Base-by-base conservation (phyloP, 1,139 yeast genomes). In the Spathaspora sp. region DNA sequence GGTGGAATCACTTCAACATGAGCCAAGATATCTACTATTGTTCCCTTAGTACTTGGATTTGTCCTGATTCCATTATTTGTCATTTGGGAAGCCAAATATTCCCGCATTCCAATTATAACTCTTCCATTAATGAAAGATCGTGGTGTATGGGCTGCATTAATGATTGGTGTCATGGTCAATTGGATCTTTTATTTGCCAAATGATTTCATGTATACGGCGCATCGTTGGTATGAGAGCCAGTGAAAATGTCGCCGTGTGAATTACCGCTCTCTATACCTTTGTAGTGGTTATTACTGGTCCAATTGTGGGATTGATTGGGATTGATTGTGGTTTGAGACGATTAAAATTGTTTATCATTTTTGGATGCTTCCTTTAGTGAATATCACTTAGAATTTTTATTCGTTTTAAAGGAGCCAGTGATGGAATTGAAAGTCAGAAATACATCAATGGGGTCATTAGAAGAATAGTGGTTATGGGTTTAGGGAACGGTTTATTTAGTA, bases 391-490 rank as follows among this genome's bases (percentile, higher is more conserved):
- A 29, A 47, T 70, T 23, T 56, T 68, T 51, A 55, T 58, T 43
- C 65, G 65, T 48, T 70, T 48, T 54, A 59, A 74, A 59, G 64
- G 68, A 34, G 64, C 64, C 29, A 50, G 52, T 27, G 50, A 47
- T 43, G 62, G 71, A 3, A 54, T 57, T 26, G 50, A 60, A 24
- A 51, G 59, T 34, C 57, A 65, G 41, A 52, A 47, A 39, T 59
- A 58, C 50, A 49, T 72, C 47, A 52, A 68, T 34, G 91, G 91
- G 53, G 73, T 85, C 47, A 82, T 86, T 59, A 91, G 87, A 36
- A 80, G 83, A 20, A 72, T 82, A 55, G 79, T 84, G 56, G 59
- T 84, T 31, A 70, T 84, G 68, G 93, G 91, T 63, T 70, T 86
- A 45, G 86, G 87, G 42, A 20, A 20, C 7, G 86, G 88, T 8